Conservation (phyloP, 2,329 filamentous ascomycete genomes). For the Colletotrichum tamarilloi region DNA sequence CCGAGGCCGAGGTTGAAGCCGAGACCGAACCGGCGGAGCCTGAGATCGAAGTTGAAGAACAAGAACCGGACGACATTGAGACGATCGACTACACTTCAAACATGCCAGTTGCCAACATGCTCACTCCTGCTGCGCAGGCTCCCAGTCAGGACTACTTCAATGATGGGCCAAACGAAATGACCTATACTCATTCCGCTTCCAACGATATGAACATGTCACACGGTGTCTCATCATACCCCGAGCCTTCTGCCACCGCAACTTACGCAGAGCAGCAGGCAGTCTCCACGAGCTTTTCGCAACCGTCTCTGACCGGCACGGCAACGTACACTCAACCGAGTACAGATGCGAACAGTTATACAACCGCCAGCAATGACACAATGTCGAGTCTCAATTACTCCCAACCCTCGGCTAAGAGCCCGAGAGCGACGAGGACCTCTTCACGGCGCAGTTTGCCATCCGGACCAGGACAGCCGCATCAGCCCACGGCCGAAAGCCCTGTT, state of each 20-base stretch:
- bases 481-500: constrained; percentile 1
- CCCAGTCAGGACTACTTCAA: constrained; percentile 44
- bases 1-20: constrained; percentile 30
- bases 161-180: constrained; percentile 39
- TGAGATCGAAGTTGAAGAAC: constrained; percentile 12
- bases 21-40: constrained; percentile 7
- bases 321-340: not conserved
- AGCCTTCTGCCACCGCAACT: constrained; percentile 8
- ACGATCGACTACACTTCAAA: constrained; percentile 34
- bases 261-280: constrained; percentile 22
- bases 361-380: not conserved
- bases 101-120: constrained; percentile 43
- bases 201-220: constrained; percentile 12
- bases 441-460: constrained; percentile 32
- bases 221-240: constrained; percentile 7
- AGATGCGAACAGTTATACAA: constrained; percentile 3
- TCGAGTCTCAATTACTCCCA: not conserved
- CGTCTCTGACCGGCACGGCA: constrained; percentile 1
- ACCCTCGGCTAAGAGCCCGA: constrained; percentile 3
- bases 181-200: constrained; percentile 39
- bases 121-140: constrained; percentile 39
- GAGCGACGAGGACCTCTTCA: not conserved
- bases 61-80: constrained; percentile 32
- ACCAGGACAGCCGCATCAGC: constrained; percentile 8
- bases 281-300: constrained; percentile 1